These are phyloP conservation scores for Saprolegnia diclina DNA, from an alignment of 352 stramenopile species.

Conservation along the genomic window DNA sequence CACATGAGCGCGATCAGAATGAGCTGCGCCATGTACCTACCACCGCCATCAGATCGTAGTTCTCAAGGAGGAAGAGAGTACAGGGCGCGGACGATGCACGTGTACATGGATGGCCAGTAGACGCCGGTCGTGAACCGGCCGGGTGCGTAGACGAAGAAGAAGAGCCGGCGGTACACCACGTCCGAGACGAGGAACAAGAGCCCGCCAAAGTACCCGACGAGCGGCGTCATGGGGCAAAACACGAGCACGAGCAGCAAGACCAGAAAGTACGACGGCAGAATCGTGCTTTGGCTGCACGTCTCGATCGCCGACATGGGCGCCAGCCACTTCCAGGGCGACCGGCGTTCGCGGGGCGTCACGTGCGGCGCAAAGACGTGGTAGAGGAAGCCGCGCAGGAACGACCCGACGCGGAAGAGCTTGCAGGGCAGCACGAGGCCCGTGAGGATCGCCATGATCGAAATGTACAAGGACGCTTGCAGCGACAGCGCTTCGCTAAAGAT, in stretches of 20 bases:
- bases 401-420: slow-evolving; percentile 54
- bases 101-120: slow-evolving; percentile 78
- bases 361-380: slow-evolving; percentile 69
- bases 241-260: slow-evolving; percentile 72
- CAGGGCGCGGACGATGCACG: slow-evolving; percentile 66
- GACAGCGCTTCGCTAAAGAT: slow-evolving; percentile 57
- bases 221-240: slow-evolving; percentile 67
- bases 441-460: slow-evolving; percentile 69
- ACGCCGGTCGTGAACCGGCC: slow-evolving; percentile 55
- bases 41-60: no score
- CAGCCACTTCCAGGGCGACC: slow-evolving; percentile 62
- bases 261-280: slow-evolving; percentile 60
- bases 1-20: slow-evolving; percentile 67
- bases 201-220: slow-evolving; percentile 70
- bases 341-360: slow-evolving; percentile 63
- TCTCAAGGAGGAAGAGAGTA: not conserved
- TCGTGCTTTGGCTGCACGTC: slow-evolving; percentile 46
- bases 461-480: slow-evolving; percentile 72
- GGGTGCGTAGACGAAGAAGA: slow-evolving; percentile 64
- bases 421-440: slow-evolving; percentile 62
- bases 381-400: slow-evolving; percentile 61
- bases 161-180: slow-evolving; percentile 65
- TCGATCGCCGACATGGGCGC: slow-evolving; percentile 48
- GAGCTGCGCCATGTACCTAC: slow-evolving; percentile 60
- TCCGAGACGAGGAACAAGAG: slow-evolving; percentile 65